A percentile compares a stretch with the other conserved stretches of the same genome.
Evolutionary conservation across 371 early-diverging fungal species (phyloP).

Genomic region (Mycotypha africana): DNA sequence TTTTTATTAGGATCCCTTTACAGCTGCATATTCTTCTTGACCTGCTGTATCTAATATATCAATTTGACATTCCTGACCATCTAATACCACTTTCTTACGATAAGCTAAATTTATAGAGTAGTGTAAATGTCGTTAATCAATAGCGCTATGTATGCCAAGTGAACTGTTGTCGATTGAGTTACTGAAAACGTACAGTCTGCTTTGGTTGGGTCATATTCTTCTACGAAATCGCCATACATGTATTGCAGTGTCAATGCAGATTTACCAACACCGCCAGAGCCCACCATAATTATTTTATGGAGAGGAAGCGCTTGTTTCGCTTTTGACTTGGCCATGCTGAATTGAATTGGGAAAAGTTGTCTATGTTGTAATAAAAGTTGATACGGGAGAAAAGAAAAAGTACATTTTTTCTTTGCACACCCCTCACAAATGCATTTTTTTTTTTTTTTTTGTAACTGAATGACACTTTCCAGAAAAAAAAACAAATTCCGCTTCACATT

Average conservation of each 20-base stretch:
- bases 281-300: slow-evolving; percentile 91
- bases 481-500: too few relatives aligned
- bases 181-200: slow-evolving; percentile 63
- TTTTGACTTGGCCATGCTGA: slow-evolving; percentile 34
- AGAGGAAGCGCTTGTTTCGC: slow-evolving; percentile 67
- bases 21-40: slow-evolving; percentile 85
- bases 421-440: too few relatives aligned
- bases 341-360: too few relatives aligned
- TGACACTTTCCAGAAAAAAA: too few relatives aligned
- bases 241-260: slow-evolving; percentile 88
- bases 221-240: slow-evolving; percentile 93
- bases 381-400: too few relatives aligned
- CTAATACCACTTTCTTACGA: slow-evolving; percentile 64
- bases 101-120: too few relatives aligned
- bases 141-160: too few relatives aligned
- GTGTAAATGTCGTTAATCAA: too few relatives aligned
- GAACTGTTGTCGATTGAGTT: background rate
- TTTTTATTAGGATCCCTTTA: slow-evolving; percentile 15
- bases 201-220: slow-evolving; percentile 94
- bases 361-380: too few relatives aligned
- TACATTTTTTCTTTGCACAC: too few relatives aligned
- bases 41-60: slow-evolving; percentile 95
- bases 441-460: too few relatives aligned
- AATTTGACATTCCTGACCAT: slow-evolving; percentile 75
- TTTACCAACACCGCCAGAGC: slow-evolving; percentile 92